Evolutionary conservation across 1,284 basidiomycete genomes (phyloP).

Genomic region (Phlebopus sp.): DNA sequence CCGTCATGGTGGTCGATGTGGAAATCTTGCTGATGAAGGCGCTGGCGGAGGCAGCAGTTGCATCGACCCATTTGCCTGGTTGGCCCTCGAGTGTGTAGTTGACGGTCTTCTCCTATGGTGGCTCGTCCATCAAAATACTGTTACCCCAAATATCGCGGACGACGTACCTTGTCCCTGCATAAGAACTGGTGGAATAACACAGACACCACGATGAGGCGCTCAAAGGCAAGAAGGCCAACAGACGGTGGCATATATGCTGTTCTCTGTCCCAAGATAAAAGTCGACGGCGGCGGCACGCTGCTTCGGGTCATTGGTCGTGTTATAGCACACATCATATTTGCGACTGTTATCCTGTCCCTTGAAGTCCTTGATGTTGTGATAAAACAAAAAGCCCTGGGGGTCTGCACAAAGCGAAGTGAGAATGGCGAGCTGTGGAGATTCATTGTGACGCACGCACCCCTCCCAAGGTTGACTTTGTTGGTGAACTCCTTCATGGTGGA

Average conservation of each 20-base stretch:
- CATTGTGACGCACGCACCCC: background rate
- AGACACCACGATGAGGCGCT: background rate
- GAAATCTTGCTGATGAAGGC: background rate
- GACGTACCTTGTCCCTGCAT: background rate
- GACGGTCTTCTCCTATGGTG: background rate
- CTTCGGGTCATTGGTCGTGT: background rate
- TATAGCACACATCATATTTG: background rate
- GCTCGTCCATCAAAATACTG: background rate
- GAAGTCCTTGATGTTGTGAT: background rate
- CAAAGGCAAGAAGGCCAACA: background rate
- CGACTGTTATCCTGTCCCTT: background rate
- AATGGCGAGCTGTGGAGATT: background rate
- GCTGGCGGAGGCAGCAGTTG: background rate
- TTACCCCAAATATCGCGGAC: background rate
- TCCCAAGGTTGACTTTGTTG: background rate
- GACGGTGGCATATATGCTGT: background rate
- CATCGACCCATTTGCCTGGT: background rate
- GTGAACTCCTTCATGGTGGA: background rate
- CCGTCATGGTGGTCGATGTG: background rate
- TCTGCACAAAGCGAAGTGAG: background rate
- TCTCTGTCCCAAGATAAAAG: background rate
- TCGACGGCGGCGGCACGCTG: background rate
- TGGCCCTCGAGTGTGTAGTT: background rate
- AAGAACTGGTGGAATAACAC: background rate
- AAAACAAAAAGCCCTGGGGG: background rate